Base-by-base conservation (phyloP, 202 grass and related monocot genomes). In the Brachypodium distachyon region DNA sequence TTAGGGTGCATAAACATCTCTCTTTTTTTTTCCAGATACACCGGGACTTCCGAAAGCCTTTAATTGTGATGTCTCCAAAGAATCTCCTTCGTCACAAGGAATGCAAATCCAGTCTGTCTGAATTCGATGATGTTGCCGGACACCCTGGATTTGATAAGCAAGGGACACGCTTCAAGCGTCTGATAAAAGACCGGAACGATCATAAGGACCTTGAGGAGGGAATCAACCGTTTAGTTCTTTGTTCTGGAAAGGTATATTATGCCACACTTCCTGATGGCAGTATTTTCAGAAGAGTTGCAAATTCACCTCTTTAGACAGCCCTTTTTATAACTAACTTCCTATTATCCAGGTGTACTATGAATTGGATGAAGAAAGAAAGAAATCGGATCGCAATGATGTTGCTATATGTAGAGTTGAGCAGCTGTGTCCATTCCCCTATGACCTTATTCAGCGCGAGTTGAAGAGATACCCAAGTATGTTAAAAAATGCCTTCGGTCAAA, bases 111-210 rank as follows among this genome's bases (percentile, higher is more conserved):
- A 83, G 93, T 74, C 79, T 97, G 37, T 94, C 91, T 73, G 94
- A 97, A 74, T 94, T 97, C 29, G 94, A 97, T 79, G 94, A 94
- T 76, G 78, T 94, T 74, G 48, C 86, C 25, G 88, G 91, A 18
- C 94, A 92, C 68, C 91, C 91, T 73, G 94, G 94, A 46, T 97
- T 97, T 79, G 94, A 97, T 81, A 97, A 97, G 85, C 91, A 97
- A 84, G 91, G 94, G 34, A 97, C 94, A 53, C 88, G 94, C 22
- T 97, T 97, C 82, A 97, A 97, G 79, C 84, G 91, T 49, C 88
- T 97, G 3, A 94, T 97, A 73, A 97, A 94, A 73, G 94, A 94
- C 58, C 81, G 86, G 81, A 97, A 92, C 42, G 64, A 90, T 60
- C 94, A 97, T 76, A 94, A 71, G 41, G 89, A 97, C 39, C 87